These are phyloP conservation scores for Aspergillus ellipticus DNA, from an alignment of 495 filamentous ascomycete genomes.

Conservation along the genomic window DNA sequence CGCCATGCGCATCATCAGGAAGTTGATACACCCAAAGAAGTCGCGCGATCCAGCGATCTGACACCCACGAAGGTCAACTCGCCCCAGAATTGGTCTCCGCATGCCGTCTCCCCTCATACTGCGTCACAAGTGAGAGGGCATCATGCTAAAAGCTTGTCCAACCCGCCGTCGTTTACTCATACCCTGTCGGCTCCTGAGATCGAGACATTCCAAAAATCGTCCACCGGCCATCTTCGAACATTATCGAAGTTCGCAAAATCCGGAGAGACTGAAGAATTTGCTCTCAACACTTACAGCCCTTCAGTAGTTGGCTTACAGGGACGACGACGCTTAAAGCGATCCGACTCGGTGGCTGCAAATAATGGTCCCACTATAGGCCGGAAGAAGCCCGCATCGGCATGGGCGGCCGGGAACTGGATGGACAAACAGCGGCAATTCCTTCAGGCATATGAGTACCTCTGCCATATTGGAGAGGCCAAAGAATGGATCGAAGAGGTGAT, in stretches of 20 bases:
- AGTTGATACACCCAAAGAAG: constrained; percentile 27
- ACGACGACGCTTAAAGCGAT: constrained; percentile 74
- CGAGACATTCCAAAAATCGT: constrained; percentile 72
- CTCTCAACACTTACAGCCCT: constrained; percentile 65
- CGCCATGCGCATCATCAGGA: constrained; percentile 30
- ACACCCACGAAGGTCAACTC: constrained; percentile 32
- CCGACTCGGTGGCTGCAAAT: constrained; percentile 53
- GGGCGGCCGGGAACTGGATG: constrained; percentile 95
- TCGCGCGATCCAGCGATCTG: constrained; percentile 22
- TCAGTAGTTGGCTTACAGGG: constrained; percentile 87
- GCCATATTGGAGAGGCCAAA: constrained; percentile 98
- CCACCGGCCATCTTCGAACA: constrained; percentile 83
- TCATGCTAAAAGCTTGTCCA: constrained; percentile 37
- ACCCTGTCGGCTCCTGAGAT: constrained; percentile 67
- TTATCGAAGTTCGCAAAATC: constrained; percentile 81
- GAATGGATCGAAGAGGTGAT: constrained; percentile 98
- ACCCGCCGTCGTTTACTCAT: constrained; percentile 39
- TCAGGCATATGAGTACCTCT: constrained; percentile 97
- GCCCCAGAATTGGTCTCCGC: constrained; percentile 29
- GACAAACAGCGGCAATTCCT: constrained; percentile 95
- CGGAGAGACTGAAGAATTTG: constrained; percentile 71
- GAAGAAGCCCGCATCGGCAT: constrained; percentile 56
- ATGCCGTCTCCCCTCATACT: constrained; percentile 30
- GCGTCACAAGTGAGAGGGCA: constrained; percentile 39
- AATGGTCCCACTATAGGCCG: constrained; percentile 40